These are phyloP conservation scores for Jimgerdemannia flammicorona DNA, from an alignment of 192 early-diverging fungal genomes.

Conservation along the genomic window DNA sequence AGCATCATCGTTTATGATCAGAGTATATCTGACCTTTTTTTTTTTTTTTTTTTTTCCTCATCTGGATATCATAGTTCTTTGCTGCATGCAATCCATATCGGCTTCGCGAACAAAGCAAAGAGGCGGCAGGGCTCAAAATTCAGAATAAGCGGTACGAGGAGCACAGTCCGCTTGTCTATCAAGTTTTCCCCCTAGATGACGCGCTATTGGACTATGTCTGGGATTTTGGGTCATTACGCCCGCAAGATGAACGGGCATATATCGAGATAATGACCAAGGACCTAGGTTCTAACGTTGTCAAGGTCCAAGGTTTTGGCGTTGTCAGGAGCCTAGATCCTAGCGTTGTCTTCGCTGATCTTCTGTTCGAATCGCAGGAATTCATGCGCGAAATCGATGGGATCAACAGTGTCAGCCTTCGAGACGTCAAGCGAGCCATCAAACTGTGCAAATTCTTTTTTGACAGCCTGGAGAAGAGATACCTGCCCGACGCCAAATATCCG, in stretches of 20 bases:
- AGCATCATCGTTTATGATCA: too few species aligned
- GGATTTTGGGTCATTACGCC: conserved; percentile 8
- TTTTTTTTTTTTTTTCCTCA: too few species aligned
- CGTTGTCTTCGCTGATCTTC: background rate
- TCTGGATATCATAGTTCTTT: conserved; percentile 5
- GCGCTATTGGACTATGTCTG: conserved; percentile 16
- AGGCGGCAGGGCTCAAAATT: background rate
- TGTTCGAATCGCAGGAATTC: conserved; percentile 15
- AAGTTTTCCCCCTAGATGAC: conserved; percentile 10
- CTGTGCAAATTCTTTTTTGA: conserved; percentile 6
- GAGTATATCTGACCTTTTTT: too few species aligned
- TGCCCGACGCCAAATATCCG: background rate
- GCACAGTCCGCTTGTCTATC: conserved; percentile 11
- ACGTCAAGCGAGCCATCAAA: conserved; percentile 11
- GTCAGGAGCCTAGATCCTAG: background rate
- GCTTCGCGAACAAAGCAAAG: background rate
- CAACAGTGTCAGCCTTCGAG: conserved; percentile 17
- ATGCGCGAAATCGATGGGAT: conserved; percentile 12
- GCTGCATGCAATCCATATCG: conserved; percentile 20
- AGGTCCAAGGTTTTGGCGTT: too few species aligned
- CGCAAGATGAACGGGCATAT: conserved; percentile 3
- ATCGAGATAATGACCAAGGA: background rate
- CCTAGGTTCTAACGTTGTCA: background rate
- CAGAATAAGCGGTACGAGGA: conserved; percentile 6
- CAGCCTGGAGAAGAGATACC: conserved; percentile 8